Evolutionary conservation across 371 early-diverging fungal genomes (phyloP).

Genomic region (Zychaea mexicana): DNA sequence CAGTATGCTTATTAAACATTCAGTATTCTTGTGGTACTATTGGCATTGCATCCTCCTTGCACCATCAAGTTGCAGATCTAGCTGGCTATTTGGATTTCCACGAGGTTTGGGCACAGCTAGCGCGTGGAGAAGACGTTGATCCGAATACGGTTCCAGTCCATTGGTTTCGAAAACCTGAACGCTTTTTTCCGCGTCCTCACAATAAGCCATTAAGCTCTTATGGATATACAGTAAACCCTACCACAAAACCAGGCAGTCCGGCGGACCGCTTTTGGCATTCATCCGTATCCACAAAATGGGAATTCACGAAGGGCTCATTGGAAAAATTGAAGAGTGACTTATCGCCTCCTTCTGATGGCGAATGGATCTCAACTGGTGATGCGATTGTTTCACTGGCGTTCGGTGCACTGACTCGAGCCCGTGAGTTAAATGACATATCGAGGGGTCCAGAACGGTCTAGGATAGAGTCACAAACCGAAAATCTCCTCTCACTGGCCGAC

Average conservation of each 20-base stretch:
- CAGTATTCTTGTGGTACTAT: slow-evolving; percentile 48
- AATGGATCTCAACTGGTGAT: slow-evolving; percentile 52
- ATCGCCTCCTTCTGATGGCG: slow-evolving; percentile 26
- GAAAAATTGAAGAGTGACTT: slow-evolving; percentile 30
- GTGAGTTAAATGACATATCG: slow-evolving; percentile 21
- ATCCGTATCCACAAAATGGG: slow-evolving; percentile 34
- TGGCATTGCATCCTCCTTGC: slow-evolving; percentile 34
- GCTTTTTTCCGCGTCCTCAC: slow-evolving; percentile 25
- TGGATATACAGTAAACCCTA: slow-evolving; percentile 19
- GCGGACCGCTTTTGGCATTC: too few species aligned
- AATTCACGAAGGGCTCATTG: slow-evolving; percentile 29
- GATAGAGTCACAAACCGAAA: slow-evolving; percentile 23
- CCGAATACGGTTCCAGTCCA: slow-evolving; percentile 30
- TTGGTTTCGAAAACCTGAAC: slow-evolving; percentile 38
- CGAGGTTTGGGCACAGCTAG: slow-evolving; percentile 38
- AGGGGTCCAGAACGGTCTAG: slow-evolving; percentile 35
- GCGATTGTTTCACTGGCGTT: slow-evolving; percentile 36
- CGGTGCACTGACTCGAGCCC: slow-evolving; percentile 42
- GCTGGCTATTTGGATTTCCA: slow-evolving; percentile 40
- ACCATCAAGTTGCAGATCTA: slow-evolving; percentile 41
- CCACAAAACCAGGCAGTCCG: slow-evolving; percentile 18
- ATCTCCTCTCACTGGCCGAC: slow-evolving; percentile 38
- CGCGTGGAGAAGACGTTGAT: slow-evolving; percentile 32
- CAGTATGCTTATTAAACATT: too few species aligned
- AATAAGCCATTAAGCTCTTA: slow-evolving; percentile 27